Conservation (phyloP, 768 basidiomycete species). For the Trametes villosa region DNA sequence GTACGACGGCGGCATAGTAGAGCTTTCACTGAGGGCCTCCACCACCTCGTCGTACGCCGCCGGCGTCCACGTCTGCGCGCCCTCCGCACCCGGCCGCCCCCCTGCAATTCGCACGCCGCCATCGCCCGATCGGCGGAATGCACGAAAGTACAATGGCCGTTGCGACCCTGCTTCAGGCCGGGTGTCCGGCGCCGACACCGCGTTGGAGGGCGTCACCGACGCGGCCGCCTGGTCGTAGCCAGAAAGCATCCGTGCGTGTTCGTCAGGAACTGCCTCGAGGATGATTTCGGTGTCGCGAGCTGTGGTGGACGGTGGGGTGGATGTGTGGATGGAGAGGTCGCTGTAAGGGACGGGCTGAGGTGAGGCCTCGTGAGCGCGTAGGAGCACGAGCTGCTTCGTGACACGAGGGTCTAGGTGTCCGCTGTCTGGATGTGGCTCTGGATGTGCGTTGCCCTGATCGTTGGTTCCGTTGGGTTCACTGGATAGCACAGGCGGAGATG, state of each 20-base stretch:
- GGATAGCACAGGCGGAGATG: no score
- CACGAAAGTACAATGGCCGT: constrained; percentile 2
- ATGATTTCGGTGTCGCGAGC: not conserved
- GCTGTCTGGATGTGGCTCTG: no score
- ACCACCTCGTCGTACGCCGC: constrained; percentile 10
- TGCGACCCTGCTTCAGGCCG: not conserved
- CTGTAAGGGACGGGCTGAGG: not conserved
- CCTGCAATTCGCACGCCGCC: constrained; percentile 19
- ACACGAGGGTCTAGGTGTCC: no score
- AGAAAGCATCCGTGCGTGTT: not conserved
- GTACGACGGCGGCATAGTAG: constrained; percentile 15
- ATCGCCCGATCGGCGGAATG: constrained; percentile 4
- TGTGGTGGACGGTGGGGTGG: not conserved
- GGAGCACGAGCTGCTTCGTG: constrained; percentile 1
- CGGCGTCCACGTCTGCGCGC: constrained; percentile 2
- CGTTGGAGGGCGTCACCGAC: not conserved
- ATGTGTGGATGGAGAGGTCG: not conserved
- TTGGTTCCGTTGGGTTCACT: no score
- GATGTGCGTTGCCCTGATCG: no score
- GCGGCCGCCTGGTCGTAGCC: no score
- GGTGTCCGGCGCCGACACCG: not conserved
- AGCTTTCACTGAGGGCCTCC: constrained; percentile 1
- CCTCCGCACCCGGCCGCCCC: not conserved
- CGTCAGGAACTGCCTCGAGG: not conserved
- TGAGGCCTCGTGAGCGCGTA: not conserved